Conservation (phyloP, 2,329 filamentous ascomycete genomes). For the Beauveria sp. region DNA sequence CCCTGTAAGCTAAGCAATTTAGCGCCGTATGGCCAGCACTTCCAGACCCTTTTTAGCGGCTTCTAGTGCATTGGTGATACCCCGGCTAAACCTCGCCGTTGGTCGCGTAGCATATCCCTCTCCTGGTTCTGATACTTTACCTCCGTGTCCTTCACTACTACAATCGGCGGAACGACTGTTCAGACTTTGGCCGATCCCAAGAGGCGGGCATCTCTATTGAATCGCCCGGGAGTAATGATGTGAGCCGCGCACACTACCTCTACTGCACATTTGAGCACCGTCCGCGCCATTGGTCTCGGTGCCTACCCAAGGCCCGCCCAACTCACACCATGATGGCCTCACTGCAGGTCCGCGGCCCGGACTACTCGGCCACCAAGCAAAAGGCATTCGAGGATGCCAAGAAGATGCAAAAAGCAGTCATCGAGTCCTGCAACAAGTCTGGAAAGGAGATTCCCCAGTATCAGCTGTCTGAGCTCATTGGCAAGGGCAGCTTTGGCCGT, state of each 20-base stretch:
- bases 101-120: not conserved
- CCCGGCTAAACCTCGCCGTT: constrained; percentile 8
- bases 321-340: constrained; percentile 27
- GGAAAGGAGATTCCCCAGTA: constrained; percentile 58
- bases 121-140: not conserved
- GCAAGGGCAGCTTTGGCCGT: constrained; percentile 66
- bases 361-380: constrained; percentile 41
- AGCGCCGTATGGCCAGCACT: not conserved
- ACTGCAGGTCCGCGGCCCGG: constrained; percentile 34
- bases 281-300: not conserved
- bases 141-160: not conserved
- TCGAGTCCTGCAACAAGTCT: constrained; percentile 52
- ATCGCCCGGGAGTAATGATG: not conserved
- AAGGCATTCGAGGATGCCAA: constrained; percentile 62
- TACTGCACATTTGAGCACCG: not conserved
- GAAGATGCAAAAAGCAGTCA: constrained; percentile 59
- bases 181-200: not conserved
- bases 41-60: not conserved
- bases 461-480: constrained; percentile 63
- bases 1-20: not conserved
- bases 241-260: not conserved
- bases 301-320: constrained; percentile 3
- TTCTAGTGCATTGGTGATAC: not conserved
- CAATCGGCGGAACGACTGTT: not conserved
- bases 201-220: not conserved